Base-by-base conservation (phyloP, 768 basidiomycete genomes). In the Trametes punicea region DNA sequence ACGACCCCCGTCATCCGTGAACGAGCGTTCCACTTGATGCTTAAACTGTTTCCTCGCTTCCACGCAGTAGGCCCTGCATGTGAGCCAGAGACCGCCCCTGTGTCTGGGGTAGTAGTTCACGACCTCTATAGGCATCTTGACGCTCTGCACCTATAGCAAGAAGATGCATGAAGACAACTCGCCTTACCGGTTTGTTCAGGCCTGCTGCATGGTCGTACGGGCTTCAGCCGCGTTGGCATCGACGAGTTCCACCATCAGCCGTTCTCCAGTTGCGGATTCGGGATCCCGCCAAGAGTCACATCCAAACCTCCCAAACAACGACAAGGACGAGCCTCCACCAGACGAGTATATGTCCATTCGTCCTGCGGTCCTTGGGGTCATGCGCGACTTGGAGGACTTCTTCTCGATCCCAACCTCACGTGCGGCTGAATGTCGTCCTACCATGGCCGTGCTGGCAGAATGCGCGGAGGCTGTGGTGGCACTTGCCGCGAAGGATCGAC, bases 111-210 rank as follows among this genome's bases (percentile, higher is more conserved):
- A 3, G n/a, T n/a, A n/a, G n/a, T n/a, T n/a, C n/a, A n/a, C n/a
- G n/a, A n/a, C n/a, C n/a, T n/a, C n/a, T n/a, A 27, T 25, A 58
- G 57, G 57, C 30, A 59, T 59, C 16, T 16, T 26, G 4, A 51
- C 57, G 1, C 49, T 59, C 51, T 59, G 57, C 25, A 45, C 57
- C 11, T 59, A 59, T 40, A 49, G 51, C 51, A 49, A 49, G 47
- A 52, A 38, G 57, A 52, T 42, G 46, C 51, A 47, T 3, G 23
- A 40, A 10, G 51, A 59, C 26, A 59, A 59, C 46, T 48, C 51
- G 20, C 57, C 57, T n/a, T 59, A 59, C 26, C 38, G 46, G 13
- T 59, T 59, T 51, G 38, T 59, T n/a, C 51, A 53, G 30, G 51
- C 57, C 0, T 52, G 36, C 27, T 49, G 26, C 25, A 59, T 59